Base-by-base conservation (phyloP, 2,329 filamentous ascomycete species). In the Arthrobotrys megalospora region DNA sequence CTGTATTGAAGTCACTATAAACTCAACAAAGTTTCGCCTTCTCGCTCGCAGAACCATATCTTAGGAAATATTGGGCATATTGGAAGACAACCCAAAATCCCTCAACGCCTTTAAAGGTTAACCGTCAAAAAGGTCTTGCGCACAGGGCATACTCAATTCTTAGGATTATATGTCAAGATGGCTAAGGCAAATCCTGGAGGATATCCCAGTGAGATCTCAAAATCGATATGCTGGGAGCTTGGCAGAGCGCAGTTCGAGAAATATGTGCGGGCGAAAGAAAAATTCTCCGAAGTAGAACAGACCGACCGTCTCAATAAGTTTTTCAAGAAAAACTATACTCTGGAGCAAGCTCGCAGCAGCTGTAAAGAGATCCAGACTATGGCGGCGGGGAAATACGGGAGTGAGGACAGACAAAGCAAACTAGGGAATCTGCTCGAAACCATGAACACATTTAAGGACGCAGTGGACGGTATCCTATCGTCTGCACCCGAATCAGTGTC, bases 171-270 rank as follows among this genome's bases (percentile, higher is more conserved):
- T 28, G 2, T 28, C 24, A 28, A 28, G 24, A 28, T 28, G 24
- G 24, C 24, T 28, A 28, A 28, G 24, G 24, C 5, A 28, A 5
- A 28, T 28, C 24, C 24, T 28, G 24, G 24, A 28, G 24, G 24
- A 5, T 5, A 2, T 28, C 24, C 24, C 24, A 28, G 24, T 28
- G 24, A 5, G 24, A 28, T 28, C 24, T 28, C 24, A 28, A 28
- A 28, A 14, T 63, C 58, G 8, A 28, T 41, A 45, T 63, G 58
- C 16, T 63, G 58, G 58, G 21, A 45, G 24, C 36, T 43, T 11
- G 58, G 34, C 14, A 14, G 58, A 1, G 58, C 24, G 1, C 19
- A 14, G 11, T 63, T 63, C 16, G 58, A 63, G 11, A 21, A 19
- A 16, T 11, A 14, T 3, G 41, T 63, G n/a, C 1, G 19, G 16